Evolutionary conservation across 176 grass and related monocot genomes (phyloP), one percentile per base, ranked within the genome.

Genomic region (Cocos nucifera): DNA sequence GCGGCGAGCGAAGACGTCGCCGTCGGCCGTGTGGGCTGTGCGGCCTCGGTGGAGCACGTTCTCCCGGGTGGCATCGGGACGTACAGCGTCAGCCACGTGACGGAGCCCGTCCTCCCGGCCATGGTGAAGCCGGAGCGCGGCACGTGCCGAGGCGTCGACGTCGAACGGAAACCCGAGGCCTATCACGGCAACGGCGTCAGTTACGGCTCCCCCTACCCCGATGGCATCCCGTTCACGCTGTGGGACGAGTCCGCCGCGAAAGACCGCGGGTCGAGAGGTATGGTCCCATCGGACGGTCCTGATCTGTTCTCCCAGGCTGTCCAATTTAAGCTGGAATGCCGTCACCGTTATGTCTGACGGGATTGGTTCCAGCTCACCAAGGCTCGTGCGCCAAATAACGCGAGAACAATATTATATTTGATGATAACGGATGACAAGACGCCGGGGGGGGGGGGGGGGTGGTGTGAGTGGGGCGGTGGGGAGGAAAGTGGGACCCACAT

Each of bases 71-170:
- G 58, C 23, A 61, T 61, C 22, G 56, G 67, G 32, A 22, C 67
- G 55, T 71, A 27, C 44, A 29, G 55, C 56, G 50, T 71, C 56
- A 51, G 68, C 68, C 55, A 51, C 68, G 68, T 20, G 58, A 18
- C 58, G 23, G 23, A 30, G 15, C 15, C 17, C 15, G 6, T 4
- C 50, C 10, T 17, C n/a, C 10, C 5, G 10, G 51, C 25, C 10
- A 17, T 20, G 15, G 51, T 25, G 51, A 55, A 44, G 27, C 65
- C 27, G 18, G 26, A 56, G 27, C 7, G 27, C 52, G 3, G 26
- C 35, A n/a, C 65, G 26, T 16, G n/a, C 17, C 2, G 26, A 6
- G 26, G 25, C 15, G n/a, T 32, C 52, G 65, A 4, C 52, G 19
- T 39, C 27, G 52, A 56, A n/a, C 9, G 24, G 51, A 68, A 56